A percentile compares a stretch with the other conserved stretches of the same genome.
Conservation (phyloP, 768 basidiomycete species). For the Macrolepiota fuliginosa region DNA sequence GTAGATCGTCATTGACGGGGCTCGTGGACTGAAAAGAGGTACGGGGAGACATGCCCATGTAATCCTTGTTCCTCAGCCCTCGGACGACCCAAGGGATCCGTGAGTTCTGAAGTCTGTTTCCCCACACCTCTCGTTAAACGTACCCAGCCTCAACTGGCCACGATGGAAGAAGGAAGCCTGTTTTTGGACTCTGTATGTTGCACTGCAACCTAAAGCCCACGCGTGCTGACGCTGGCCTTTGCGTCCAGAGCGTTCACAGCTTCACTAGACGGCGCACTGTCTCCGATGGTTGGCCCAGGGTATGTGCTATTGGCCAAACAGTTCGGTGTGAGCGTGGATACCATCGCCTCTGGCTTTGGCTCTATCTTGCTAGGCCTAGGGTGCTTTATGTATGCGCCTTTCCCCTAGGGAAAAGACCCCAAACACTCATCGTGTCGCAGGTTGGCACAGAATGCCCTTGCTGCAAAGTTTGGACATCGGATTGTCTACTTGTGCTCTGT, state of each 20-base stretch:
- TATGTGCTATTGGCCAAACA: constrained; percentile 38
- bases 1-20: constrained; percentile 31
- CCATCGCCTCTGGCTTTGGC: constrained; percentile 41
- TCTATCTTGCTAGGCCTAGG: constrained; percentile 38
- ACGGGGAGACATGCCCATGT: constrained; percentile 35
- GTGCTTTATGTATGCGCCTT: constrained; percentile 34
- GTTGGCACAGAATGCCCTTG: constrained; percentile 35
- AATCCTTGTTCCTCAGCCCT: constrained; percentile 41
- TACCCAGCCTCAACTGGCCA: constrained; percentile 38
- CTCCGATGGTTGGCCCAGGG: constrained; percentile 41
- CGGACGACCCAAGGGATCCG: constrained; percentile 42
- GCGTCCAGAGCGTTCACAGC: constrained; percentile 35
- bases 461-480: constrained; percentile 44
- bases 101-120: constrained; percentile 17
- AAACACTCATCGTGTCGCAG: constrained; percentile 16
- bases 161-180: constrained; percentile 44
- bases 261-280: constrained; percentile 39
- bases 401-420: background rate
- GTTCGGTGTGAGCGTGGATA: constrained; percentile 39
- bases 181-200: constrained; percentile 38
- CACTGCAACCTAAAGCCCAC: constrained; percentile 32
- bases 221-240: constrained; percentile 4
- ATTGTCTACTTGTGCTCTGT: constrained; percentile 42
- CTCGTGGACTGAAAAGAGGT: constrained; percentile 32
- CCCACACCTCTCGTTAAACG: background rate